Base-by-base conservation (phyloP, 2,329 filamentous ascomycete species). In the Scytalidium lignicola region DNA sequence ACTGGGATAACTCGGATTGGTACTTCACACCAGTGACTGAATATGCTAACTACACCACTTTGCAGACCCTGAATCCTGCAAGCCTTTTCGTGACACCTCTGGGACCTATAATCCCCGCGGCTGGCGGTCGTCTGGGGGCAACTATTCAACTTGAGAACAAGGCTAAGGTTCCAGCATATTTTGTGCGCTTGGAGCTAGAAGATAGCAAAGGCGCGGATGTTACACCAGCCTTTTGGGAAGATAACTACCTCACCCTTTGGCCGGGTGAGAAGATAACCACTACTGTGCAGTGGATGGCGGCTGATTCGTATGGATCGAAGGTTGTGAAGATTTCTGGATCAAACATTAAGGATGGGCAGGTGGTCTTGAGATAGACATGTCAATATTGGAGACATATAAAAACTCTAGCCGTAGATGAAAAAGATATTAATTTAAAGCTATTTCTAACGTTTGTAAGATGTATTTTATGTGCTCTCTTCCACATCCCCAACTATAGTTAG, bases 171-270 rank as follows among this genome's bases (percentile, higher is more conserved):
- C 81, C 81, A 0, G 82, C 80, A 0, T 75, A 84, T 42, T 85
- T 85, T 52, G 55, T 85, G 8, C 67, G 73, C 2, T 47, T 84
- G 23, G 72, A 72, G 42, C 59, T 82, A 1, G 67, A 80, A 0
- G 70, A 79, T 51, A 52, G 47, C 2, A 51, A 61, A 0, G 71
- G 71, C 0, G 55, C 65, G 0, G 76, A 80, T 45, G 67, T 82
- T 0, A 54, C 72, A 3, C 77, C 79, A 0, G 70, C 80, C 1
- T 66, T 68, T 18, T 85, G 81, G 80, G 75, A 74, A 1, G 80
- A 84, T 53, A 85, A 85, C 51, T 85, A 84, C 52, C 66, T 85
- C 12, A 83, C 80, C 1, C 62, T 85, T 9, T 82, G 75, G 70
- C 79, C 80, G 0, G 62, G 66, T 1, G 81, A 85, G 66, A 73